phyloP scores from a whole-genome alignment of 306 rosid species.

The Trifolium subterraneum region DNA sequence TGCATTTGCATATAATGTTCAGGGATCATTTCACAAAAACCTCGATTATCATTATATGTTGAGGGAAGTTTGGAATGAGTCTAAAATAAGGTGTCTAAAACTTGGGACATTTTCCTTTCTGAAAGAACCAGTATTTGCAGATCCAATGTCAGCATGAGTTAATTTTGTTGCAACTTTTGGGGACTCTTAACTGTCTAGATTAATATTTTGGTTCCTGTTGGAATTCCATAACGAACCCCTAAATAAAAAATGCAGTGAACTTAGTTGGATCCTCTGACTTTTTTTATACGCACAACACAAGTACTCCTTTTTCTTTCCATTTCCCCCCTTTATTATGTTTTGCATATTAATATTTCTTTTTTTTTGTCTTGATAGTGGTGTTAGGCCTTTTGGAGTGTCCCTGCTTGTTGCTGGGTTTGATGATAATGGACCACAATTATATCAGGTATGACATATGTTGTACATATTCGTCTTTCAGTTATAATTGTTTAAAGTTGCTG shows the following conservation, averaged over 20 bases:
- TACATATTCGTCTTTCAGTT: slow-evolving; percentile 13
- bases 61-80: slow-evolving; percentile 7
- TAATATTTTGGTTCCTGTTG: slow-evolving; percentile 1
- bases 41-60: not conserved
- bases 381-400: slow-evolving; percentile 98
- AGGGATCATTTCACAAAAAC: not conserved
- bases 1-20: not conserved
- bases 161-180: slow-evolving; percentile 2
- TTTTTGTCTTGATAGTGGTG: slow-evolving; percentile 68
- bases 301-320: not conserved
- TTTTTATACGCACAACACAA: not conserved
- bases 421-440: slow-evolving; percentile 89
- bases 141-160: not conserved
- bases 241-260: slow-evolving; percentile 4
- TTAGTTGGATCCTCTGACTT: not conserved
- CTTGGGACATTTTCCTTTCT: not conserved
- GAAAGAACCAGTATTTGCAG: slow-evolving; percentile 2
- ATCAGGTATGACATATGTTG: slow-evolving; percentile 63
- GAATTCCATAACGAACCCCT: slow-evolving; percentile 6
- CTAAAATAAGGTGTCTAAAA: not conserved
- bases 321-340: slow-evolving; percentile 3
- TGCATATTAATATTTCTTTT: not conserved
- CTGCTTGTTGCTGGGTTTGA: slow-evolving; percentile 92
- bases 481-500: slow-evolving; percentile 11
- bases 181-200: not conserved